These are phyloP conservation scores for Malassezia restricta DNA, from an alignment of 1,284 basidiomycete species.

Conservation along the genomic window DNA sequence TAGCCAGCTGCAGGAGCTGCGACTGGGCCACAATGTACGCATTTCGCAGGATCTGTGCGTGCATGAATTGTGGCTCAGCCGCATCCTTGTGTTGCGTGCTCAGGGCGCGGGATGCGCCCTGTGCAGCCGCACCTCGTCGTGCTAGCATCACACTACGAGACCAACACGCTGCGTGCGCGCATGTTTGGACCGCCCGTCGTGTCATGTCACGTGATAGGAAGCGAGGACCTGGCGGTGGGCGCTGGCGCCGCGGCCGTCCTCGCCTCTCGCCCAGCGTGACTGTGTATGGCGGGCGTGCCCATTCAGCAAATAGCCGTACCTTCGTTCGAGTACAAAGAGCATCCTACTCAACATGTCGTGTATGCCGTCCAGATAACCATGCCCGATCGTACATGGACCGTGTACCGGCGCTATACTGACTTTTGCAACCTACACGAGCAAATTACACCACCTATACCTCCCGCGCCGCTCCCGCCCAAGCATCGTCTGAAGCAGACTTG, in stretches of 20 bases:
- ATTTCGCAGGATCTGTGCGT: conserved; percentile 13
- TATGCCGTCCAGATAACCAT: conserved; percentile 60
- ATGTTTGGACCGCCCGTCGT: conserved; percentile 9
- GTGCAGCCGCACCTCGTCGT: conserved; percentile 4
- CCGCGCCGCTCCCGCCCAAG: conserved; percentile 66
- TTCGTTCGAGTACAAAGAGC: conserved; percentile 37
- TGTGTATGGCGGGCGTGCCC: conserved; percentile 16
- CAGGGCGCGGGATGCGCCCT: not conserved
- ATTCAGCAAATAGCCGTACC: conserved; percentile 44
- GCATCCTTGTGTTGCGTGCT: not conserved
- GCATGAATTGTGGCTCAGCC: not conserved
- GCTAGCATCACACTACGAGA: conserved; percentile 6
- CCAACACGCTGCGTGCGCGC: not conserved
- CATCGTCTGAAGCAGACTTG: conserved; percentile 52
- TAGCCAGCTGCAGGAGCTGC: conserved; percentile 16
- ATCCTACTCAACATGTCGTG: conserved; percentile 55
- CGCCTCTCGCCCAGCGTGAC: too few species aligned
- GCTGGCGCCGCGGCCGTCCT: too few species aligned
- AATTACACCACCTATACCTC: conserved; percentile 63
- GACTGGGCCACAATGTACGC: conserved; percentile 16
- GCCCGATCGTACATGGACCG: conserved; percentile 75
- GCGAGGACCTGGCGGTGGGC: too few species aligned
- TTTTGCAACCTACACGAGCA: conserved; percentile 75
- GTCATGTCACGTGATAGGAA: not conserved
- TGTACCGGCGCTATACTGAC: conserved; percentile 85